Percentiles rank a stretch among this genome's conserved stretches.
These are phyloP conservation scores for Arctium lappa DNA, from an alignment of 129 eudicot genomes.

Conservation along the genomic window DNA sequence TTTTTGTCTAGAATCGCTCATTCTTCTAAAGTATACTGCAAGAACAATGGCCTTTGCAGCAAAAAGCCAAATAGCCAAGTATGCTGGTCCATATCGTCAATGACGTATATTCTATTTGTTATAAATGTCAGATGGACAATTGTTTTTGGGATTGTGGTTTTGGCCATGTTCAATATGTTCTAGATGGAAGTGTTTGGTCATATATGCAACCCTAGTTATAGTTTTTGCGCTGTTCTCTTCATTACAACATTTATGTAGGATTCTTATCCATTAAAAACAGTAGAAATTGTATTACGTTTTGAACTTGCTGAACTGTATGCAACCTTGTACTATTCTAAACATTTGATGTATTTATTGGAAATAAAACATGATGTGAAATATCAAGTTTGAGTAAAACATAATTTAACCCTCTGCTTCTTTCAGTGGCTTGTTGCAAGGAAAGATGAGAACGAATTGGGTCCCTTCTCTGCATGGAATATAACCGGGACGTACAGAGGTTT, in stretches of 20 bases:
- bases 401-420: slow-evolving; percentile 24
- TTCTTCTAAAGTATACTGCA: not conserved
- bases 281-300: not conserved
- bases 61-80: not conserved
- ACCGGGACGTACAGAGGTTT: slow-evolving; percentile 93
- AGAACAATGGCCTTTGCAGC: not conserved
- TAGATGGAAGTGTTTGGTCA: not conserved
- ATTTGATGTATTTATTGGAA: not conserved
- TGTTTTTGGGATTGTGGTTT: not conserved
- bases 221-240: not conserved
- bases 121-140: not conserved
- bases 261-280: not conserved
- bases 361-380: not conserved
- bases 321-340: not conserved
- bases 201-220: not conserved
- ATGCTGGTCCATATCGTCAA: not conserved
- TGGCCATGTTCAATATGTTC: no score
- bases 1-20: not conserved
- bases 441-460: slow-evolving; percentile 69
- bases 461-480: slow-evolving; percentile 83
- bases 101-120: not conserved
- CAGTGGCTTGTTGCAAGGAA: slow-evolving; percentile 91
- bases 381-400: not conserved
- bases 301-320: not conserved
- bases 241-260: not conserved